Evolutionary conservation across 768 basidiomycete species (phyloP), one percentile per base, ranked within the genome.

Genomic region (Lactarius sp.): DNA sequence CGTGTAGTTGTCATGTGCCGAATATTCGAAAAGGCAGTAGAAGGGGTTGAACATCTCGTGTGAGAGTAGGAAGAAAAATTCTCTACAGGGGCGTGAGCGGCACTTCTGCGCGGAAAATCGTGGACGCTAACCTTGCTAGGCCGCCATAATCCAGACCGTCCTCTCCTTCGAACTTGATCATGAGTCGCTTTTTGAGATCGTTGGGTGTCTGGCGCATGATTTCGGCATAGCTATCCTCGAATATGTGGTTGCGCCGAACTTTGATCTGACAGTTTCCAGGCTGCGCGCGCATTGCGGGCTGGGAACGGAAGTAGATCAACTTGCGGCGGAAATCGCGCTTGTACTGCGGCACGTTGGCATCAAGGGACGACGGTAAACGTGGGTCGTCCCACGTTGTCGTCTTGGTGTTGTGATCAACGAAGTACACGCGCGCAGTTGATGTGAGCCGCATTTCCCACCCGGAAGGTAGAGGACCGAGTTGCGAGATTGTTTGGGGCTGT

Each of bases 1-100:
- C 10, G 97, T 98, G 74, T 99, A 99, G 77, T 99, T 98, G 81
- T 98, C 97, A 78, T 98, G 96, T 20, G 97, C 97, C 1, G 97
- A 98, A 76, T 99, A 99, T 77, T 99, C 97, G 77, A 99, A 99
- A 12, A 99, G 81, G 75, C 97, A 98, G 77, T 99, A 98, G 83
- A 99, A 98, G 27, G 97, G 97, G 76, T 98, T 97, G 82, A 99
- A 98, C 97, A 99, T 98, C 77, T 98, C 97, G 75, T 99, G 97
- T 39, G 96, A 98, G 53, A 99, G 83, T 62, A 99, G 79, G 90
- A 98, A 99, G 83, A 99, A 99, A 82, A 98, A 99, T 78, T 99
- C 97, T 80, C 95, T 96, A 76, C 50, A 62, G 27, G 55, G 10
- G 41, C 42, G 63, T 47, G 36, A 56, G 33, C 20, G 64, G 49